Evolutionary conservation across 441 rosid genomes (phyloP).

Genomic region (Flueggea neowawraea): DNA sequence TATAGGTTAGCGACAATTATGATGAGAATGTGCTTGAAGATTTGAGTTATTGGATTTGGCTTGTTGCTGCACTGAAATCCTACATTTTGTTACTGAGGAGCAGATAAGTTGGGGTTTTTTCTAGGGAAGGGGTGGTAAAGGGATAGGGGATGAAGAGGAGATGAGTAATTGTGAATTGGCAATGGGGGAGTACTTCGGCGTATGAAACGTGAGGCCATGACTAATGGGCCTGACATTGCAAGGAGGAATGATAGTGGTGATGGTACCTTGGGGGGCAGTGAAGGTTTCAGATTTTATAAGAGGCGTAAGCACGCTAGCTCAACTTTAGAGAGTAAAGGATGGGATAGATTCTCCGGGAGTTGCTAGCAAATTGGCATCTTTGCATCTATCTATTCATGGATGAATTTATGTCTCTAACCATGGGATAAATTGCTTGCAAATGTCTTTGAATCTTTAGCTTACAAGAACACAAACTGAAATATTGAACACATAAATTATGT

Average conservation of each 20-base stretch:
- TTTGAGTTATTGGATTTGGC: background rate
- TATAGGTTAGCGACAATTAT: no score
- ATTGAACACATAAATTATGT: no score
- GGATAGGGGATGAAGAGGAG: slow-evolving; percentile 46
- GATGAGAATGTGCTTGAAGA: no score
- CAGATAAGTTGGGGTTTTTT: slow-evolving; percentile 15
- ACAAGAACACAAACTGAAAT: no score
- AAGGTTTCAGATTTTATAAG: slow-evolving; percentile 59
- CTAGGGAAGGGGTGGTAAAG: slow-evolving; percentile 3
- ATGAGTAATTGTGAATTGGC: slow-evolving; percentile 30
- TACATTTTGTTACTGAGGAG: slow-evolving; percentile 24
- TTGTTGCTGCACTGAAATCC: slow-evolving; percentile 28
- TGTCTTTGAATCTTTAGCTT: background rate
- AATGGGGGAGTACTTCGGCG: slow-evolving; percentile 8
- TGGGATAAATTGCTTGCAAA: background rate
- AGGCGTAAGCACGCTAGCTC: slow-evolving; percentile 50
- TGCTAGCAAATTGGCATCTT: slow-evolving; percentile 23
- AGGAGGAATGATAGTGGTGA: slow-evolving; percentile 30
- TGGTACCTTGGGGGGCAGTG: slow-evolving; percentile 34
- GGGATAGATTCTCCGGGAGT: slow-evolving; percentile 31
- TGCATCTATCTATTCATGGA: background rate
- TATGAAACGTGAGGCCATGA: no score
- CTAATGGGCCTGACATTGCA: slow-evolving; percentile 28
- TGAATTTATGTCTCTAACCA: background rate
- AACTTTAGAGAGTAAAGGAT: slow-evolving; percentile 35